Evolutionary conservation across 2,329 filamentous ascomycete species (phyloP).

Genomic region (Ophiocordyceps sinensis): DNA sequence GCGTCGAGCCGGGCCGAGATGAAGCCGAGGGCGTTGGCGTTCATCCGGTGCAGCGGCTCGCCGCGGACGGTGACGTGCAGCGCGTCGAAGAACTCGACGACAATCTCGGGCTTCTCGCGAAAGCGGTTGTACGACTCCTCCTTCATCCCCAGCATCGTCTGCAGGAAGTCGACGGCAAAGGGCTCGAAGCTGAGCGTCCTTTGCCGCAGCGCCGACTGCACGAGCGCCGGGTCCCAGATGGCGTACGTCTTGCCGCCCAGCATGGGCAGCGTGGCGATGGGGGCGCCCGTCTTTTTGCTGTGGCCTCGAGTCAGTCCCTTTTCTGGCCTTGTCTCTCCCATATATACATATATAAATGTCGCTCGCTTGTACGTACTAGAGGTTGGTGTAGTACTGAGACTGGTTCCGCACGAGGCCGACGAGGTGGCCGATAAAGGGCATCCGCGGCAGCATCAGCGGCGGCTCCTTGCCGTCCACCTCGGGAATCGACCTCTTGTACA

Average conservation of each 20-base stretch:
- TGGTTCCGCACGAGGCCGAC: conserved; percentile 17
- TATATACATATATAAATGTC: no score
- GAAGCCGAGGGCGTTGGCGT: conserved; percentile 17
- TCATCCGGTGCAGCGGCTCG: conserved; percentile 18
- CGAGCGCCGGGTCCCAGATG: conserved; percentile 24
- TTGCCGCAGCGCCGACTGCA: conserved; percentile 24
- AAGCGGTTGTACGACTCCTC: conserved; percentile 8
- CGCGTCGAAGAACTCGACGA: conserved; percentile 20
- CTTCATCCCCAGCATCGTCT: conserved; percentile 22
- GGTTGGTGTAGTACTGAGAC: conserved; percentile 4
- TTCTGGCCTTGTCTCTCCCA: no score
- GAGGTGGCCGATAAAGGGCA: conserved; percentile 21
- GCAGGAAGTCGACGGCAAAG: conserved; percentile 21
- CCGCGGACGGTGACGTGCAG: conserved; percentile 19
- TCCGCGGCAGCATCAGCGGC: conserved; percentile 1
- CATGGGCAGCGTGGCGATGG: conserved; percentile 30
- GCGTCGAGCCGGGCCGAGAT: conserved; percentile 15
- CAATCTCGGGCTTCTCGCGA: conserved; percentile 8
- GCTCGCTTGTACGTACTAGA: conserved; percentile 9
- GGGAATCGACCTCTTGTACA: neutral
- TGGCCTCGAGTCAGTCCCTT: neutral
- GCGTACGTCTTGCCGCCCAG: conserved; percentile 28
- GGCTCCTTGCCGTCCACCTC: conserved; percentile 1
- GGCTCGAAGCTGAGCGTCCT: conserved; percentile 29
- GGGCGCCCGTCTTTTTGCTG: conserved; percentile 11